Percentiles rank a stretch among this genome's conserved stretches.
Conservation (phyloP, 805 yeast species). For the Sungouiella blattae region DNA sequence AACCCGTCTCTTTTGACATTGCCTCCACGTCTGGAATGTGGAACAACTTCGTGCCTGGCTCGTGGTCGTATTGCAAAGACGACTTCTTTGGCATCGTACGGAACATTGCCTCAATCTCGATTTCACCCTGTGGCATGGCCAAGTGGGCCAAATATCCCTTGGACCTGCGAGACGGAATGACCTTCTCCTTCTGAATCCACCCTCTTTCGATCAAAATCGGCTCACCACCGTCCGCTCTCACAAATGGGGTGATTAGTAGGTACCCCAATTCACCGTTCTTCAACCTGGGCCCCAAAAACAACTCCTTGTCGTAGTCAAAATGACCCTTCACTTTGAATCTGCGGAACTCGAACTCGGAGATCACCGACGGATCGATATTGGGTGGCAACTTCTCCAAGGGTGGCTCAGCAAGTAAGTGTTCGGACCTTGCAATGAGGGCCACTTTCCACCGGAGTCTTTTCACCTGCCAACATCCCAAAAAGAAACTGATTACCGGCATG, state of each 20-base stretch:
- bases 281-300: constrained; percentile 87
- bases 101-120: constrained; percentile 69
- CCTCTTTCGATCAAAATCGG: constrained; percentile 86
- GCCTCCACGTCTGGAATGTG: constrained; percentile 77
- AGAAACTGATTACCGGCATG: constrained; percentile 85
- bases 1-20: constrained; percentile 66
- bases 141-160: constrained; percentile 55
- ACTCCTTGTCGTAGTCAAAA: constrained; percentile 80
- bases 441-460: constrained; percentile 85
- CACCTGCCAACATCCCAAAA: constrained; percentile 92
- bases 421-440: constrained; percentile 74
- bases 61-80: constrained; percentile 67
- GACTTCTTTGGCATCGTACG: constrained; percentile 62
- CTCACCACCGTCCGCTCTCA: constrained; percentile 68
- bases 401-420: constrained; percentile 70
- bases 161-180: constrained; percentile 49
- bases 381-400: constrained; percentile 68
- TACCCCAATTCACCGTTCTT: constrained; percentile 70
- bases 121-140: constrained; percentile 69
- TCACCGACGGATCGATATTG: constrained; percentile 57
- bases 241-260: constrained; percentile 75
- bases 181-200: constrained; percentile 75
- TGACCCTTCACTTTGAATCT: constrained; percentile 72
- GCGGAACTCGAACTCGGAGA: constrained; percentile 76
- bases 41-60: constrained; percentile 63